Conservation (phyloP, 371 early-diverging fungal species). For the Dichotomocladium elegans region DNA sequence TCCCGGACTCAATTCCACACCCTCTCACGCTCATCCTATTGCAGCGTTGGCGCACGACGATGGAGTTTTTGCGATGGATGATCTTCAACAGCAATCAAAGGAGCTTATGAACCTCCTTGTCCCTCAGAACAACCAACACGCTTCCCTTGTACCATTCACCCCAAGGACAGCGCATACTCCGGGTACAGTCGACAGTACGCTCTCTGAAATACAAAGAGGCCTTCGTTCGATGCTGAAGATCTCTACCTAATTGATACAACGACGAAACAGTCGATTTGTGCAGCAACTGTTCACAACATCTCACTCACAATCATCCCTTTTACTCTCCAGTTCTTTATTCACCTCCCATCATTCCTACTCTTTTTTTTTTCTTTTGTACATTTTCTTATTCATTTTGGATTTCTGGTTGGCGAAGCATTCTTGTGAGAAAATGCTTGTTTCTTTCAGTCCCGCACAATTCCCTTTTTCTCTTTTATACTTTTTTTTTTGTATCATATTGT, state of each 20-base stretch:
- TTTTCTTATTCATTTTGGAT: neutral
- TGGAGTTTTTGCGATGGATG: slow-evolving; percentile 11
- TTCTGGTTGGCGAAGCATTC: neutral
- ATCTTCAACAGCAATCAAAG: slow-evolving; percentile 34
- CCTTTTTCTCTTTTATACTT: neutral
- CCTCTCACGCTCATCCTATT: neutral
- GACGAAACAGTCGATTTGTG: too few species aligned
- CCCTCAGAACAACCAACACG: neutral
- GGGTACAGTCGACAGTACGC: slow-evolving; percentile 7
- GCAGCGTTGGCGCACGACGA: slow-evolving; percentile 14
- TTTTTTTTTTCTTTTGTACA: neutral
- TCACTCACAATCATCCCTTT: neutral
- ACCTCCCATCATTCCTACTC: too few species aligned
- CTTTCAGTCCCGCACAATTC: neutral
- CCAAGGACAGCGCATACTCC: neutral
- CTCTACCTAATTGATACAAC: slow-evolving; percentile 25
- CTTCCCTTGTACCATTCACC: neutral
- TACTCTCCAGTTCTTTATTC: neutral
- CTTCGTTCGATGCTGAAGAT: slow-evolving; percentile 48
- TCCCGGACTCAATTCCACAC: slow-evolving; percentile 47
- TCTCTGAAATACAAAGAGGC: slow-evolving; percentile 46
- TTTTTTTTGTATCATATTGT: neutral
- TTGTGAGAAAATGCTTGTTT: neutral
- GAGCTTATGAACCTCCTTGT: slow-evolving; percentile 27
- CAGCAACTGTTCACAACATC: too few species aligned